Evolutionary conservation across 164 flowering plant species (phyloP).

Genomic region (Aristolochia fimbriata): DNA sequence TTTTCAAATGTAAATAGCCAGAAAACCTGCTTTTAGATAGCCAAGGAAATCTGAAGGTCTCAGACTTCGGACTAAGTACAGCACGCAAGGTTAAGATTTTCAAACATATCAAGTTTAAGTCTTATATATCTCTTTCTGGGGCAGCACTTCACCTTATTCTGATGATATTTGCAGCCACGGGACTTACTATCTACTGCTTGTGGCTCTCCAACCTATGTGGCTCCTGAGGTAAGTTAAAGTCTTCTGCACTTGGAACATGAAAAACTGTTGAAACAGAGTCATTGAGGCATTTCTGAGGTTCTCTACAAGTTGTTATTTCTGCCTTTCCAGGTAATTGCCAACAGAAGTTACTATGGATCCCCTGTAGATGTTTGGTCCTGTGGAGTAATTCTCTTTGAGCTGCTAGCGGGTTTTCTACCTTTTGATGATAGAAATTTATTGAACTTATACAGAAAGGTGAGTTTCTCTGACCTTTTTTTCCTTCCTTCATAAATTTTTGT

Average conservation of each 20-base stretch:
- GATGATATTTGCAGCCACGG: constrained; percentile 36
- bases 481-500: too few relatives aligned
- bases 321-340: constrained; percentile 34
- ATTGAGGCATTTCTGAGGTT: too few relatives aligned
- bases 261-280: background rate
- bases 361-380: constrained; percentile 75
- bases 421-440: constrained; percentile 51
- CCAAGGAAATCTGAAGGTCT: constrained; percentile 64
- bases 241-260: background rate
- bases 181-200: constrained; percentile 51
- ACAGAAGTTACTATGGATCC: constrained; percentile 50
- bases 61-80: constrained; percentile 82
- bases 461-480: too few relatives aligned
- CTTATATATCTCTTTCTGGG: background rate
- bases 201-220: constrained; percentile 76
- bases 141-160: background rate
- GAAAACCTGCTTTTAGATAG: constrained; percentile 72
- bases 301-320: background rate
- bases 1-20: constrained; percentile 34
- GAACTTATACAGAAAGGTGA: constrained; percentile 53
- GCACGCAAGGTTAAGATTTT: constrained; percentile 31
- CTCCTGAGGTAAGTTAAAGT: constrained; percentile 50
- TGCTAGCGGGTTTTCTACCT: constrained; percentile 61
- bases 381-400: constrained; percentile 64
- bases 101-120: background rate